Evolutionary conservation across 345 rosid genomes (phyloP).

Genomic region (Tarenaya hassleriana): DNA sequence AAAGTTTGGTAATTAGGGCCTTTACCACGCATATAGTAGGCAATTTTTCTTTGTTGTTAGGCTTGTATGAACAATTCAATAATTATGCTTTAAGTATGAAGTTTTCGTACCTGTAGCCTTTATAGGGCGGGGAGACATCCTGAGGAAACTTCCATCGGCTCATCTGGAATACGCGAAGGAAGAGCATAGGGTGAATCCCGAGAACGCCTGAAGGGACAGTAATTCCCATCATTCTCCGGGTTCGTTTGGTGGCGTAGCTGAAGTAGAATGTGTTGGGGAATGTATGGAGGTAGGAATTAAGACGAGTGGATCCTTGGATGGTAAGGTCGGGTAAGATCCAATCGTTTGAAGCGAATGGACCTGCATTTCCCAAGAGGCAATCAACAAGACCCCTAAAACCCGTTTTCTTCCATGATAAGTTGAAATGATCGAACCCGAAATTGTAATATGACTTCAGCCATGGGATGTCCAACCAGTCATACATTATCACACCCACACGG

Average conservation of each 20-base stretch:
- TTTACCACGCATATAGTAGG: too few species aligned
- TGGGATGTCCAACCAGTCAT: slow-evolving; percentile 87
- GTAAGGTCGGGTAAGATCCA: slow-evolving; percentile 99
- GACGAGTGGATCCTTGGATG: slow-evolving; percentile 69
- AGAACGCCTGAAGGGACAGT: slow-evolving; percentile 75
- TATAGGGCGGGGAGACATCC: slow-evolving; percentile 65
- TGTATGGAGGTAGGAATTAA: slow-evolving; percentile 61
- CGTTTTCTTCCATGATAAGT: slow-evolving; percentile 67
- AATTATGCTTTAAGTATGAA: background rate
- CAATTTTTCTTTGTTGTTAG: too few species aligned
- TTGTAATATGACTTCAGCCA: slow-evolving; percentile 82
- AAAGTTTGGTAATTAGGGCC: too few species aligned
- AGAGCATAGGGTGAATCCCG: slow-evolving; percentile 85
- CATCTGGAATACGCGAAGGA: slow-evolving; percentile 86
- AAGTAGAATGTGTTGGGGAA: slow-evolving; percentile 80
- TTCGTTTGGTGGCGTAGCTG: slow-evolving; percentile 91
- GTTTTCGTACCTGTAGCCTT: slow-evolving; percentile 79
- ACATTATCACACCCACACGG: slow-evolving; percentile 79
- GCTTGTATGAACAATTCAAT: too few species aligned
- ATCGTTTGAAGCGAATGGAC: slow-evolving; percentile 82
- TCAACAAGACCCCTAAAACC: slow-evolving; percentile 70
- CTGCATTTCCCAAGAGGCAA: slow-evolving; percentile 70
- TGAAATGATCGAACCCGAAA: slow-evolving; percentile 92
- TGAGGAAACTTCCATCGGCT: slow-evolving; percentile 74
- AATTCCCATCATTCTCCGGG: slow-evolving; percentile 59